phyloP scores from a whole-genome alignment of 73 alveolate genomes.

The Paramecium octaurelia region DNA sequence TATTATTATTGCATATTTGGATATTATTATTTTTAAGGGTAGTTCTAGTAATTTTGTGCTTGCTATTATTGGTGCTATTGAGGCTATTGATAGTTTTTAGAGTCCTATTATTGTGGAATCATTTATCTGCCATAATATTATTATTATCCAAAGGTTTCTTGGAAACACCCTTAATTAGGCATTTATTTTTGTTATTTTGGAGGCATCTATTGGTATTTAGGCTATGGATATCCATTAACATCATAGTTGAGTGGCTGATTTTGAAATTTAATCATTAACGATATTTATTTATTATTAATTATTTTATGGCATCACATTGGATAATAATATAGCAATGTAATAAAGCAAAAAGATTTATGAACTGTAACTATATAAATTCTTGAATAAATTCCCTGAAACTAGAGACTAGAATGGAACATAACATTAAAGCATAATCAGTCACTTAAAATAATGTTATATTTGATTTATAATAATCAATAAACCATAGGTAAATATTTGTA shows the following conservation, averaged over 20 bases:
- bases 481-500: conserved; percentile 54
- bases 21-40: neutral
- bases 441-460: neutral
- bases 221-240: neutral
- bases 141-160: neutral
- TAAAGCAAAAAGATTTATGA: neutral
- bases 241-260: neutral
- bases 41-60: neutral
- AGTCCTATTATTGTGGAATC: neutral
- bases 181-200: neutral
- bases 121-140: neutral
- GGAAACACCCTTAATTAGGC: neutral
- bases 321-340: neutral
- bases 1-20: neutral
- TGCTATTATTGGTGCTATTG: neutral
- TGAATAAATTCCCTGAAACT: neutral
- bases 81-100: neutral
- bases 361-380: neutral
- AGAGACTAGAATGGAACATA: neutral
- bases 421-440: neutral
- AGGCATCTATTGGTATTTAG: neutral
- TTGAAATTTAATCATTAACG: conserved; percentile 30
- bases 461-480: conserved; percentile 15
- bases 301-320: neutral
- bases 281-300: neutral